These are phyloP conservation scores for Paraleonurus japonicus DNA, from an alignment of 257 asterid species.

Conservation along the genomic window DNA sequence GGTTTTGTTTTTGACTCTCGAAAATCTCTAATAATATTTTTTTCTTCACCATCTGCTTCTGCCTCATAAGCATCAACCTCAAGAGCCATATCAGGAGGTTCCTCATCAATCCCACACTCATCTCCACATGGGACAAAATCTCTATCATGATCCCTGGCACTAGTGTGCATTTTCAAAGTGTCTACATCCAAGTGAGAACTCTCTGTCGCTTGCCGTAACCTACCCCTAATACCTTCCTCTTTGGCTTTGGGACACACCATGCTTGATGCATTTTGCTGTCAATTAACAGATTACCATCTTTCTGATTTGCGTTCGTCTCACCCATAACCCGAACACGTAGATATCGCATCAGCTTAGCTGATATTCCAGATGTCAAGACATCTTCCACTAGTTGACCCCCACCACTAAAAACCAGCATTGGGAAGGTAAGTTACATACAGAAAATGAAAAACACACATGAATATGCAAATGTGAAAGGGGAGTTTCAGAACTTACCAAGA, in stretches of 20 bases:
- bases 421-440: constrained; percentile 20
- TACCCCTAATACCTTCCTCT: constrained; percentile 74
- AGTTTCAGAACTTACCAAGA: constrained; percentile 46
- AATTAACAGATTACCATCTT: constrained; percentile 48
- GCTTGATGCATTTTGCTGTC: constrained; percentile 50
- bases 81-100: constrained; percentile 46
- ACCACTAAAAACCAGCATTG: constrained; percentile 46
- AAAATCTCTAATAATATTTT: constrained; percentile 46
- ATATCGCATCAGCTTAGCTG: constrained; percentile 87
- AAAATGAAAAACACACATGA: neutral
- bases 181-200: constrained; percentile 53
- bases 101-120: constrained; percentile 66
- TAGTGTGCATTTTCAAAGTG: constrained; percentile 33
- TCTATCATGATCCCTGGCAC: constrained; percentile 39
- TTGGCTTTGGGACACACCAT: constrained; percentile 45
- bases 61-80: constrained; percentile 50
- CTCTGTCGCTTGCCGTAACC: constrained; percentile 55
- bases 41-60: constrained; percentile 66
- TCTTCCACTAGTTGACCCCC: constrained; percentile 88
- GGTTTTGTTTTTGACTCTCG: constrained; percentile 58
- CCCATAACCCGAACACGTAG: constrained; percentile 80
- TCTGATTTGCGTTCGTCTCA: constrained; percentile 59
- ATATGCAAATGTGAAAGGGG: neutral
- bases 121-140: constrained; percentile 48
- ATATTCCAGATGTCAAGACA: constrained; percentile 84